Evolutionary conservation across 2,329 filamentous ascomycete species (phyloP).

Genomic region (Akanthomyces muscarius): DNA sequence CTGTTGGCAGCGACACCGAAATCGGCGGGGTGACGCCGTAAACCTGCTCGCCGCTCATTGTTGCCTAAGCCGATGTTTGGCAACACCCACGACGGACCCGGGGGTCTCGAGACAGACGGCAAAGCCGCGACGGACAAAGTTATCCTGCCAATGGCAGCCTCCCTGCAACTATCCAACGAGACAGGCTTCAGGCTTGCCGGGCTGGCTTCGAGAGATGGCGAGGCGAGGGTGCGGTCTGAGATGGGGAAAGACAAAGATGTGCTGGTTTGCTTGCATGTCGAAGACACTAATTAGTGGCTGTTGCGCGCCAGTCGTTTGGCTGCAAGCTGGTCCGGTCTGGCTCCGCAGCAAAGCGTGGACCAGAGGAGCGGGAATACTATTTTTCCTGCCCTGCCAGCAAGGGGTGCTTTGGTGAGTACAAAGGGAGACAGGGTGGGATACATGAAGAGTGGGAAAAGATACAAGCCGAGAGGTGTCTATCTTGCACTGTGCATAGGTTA

Average conservation of each 20-base stretch:
- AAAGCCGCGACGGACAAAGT: background rate
- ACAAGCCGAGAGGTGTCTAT: background rate
- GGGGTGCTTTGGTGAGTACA: background rate
- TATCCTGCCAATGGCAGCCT: constrained; percentile 16
- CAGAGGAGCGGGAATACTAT: background rate
- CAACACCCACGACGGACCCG: background rate
- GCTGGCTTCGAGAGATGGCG: constrained; percentile 4
- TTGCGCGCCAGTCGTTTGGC: background rate
- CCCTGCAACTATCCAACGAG: background rate
- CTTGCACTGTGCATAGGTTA: background rate
- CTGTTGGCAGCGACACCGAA: constrained; percentile 70
- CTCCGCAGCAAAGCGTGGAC: background rate
- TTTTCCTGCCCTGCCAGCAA: background rate
- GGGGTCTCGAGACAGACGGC: background rate
- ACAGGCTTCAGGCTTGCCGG: background rate
- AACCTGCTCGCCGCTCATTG: constrained; percentile 37
- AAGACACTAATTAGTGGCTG: background rate
- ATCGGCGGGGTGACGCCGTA: constrained; percentile 80
- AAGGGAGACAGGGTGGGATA: constrained; percentile 4
- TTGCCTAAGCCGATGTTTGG: constrained; percentile 13
- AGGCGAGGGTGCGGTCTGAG: background rate
- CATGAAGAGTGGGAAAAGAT: background rate
- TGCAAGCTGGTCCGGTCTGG: background rate
- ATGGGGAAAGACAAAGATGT: background rate
- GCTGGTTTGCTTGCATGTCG: constrained; percentile 2